A percentile compares a stretch with the other conserved stretches of the same genome.
Evolutionary conservation across 1,139 yeast species (phyloP).

Genomic region (Yamadazyma buinensis): DNA sequence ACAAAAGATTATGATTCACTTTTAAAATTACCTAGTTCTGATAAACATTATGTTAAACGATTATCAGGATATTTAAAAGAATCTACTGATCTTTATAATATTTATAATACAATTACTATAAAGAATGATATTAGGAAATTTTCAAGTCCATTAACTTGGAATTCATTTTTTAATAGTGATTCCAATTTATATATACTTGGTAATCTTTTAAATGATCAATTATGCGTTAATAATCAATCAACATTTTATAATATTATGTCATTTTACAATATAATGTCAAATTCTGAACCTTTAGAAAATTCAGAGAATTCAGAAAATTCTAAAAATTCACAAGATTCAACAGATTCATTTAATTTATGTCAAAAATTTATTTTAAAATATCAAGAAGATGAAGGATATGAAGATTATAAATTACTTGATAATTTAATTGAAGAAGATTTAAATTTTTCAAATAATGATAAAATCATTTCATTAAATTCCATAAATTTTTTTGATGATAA

Average conservation of each 20-base stretch:
- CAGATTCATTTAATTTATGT: conserved; percentile 3
- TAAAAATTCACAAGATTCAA: too few species aligned
- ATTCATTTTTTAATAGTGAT: conserved; percentile 6
- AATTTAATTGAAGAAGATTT: conserved; percentile 2
- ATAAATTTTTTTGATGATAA: conserved; percentile 1
- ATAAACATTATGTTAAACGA: neutral
- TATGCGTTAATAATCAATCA: conserved; percentile 4
- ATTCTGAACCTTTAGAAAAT: too few species aligned
- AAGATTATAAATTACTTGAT: conserved; percentile 6
- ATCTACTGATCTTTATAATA: conserved; percentile 4
- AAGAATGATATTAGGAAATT: conserved; percentile 7
- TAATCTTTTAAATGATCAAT: conserved; percentile 1
- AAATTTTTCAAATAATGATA: neutral
- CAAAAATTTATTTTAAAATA: conserved; percentile 8
- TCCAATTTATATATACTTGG: neutral
- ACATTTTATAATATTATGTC: conserved; percentile 8
- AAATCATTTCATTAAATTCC: conserved; percentile 5
- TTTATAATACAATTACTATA: conserved; percentile 4
- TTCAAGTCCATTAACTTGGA: conserved; percentile 10
- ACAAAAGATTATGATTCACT: neutral
- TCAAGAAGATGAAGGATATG: conserved; percentile 11
- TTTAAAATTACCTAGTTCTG: neutral
- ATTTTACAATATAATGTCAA: too few species aligned
- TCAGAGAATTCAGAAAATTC: too few species aligned
- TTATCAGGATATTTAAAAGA: neutral